Percentiles rank a stretch among this genome's conserved stretches.
phyloP scores from a whole-genome alignment of 2,329 filamentous ascomycete genomes.

The Cladophialophora immunda region DNA sequence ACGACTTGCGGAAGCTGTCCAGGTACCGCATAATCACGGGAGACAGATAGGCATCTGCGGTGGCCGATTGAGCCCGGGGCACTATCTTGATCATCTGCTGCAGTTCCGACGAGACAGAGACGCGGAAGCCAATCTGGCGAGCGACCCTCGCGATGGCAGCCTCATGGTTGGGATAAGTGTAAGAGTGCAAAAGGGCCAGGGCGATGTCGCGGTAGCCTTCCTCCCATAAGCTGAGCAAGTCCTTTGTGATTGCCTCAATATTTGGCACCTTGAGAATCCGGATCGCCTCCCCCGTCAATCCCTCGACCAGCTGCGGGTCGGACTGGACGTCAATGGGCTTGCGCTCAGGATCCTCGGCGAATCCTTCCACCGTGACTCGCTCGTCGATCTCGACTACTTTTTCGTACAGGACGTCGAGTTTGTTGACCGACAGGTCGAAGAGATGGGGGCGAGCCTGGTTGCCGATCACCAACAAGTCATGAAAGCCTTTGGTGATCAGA shows the following conservation, averaged over 20 bases:
- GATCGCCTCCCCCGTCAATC: slow-evolving; percentile 21
- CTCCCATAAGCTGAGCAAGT: slow-evolving; percentile 62
- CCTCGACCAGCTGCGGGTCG: slow-evolving; percentile 15
- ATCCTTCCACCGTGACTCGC: slow-evolving; percentile 64
- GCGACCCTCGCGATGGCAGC: slow-evolving; percentile 79
- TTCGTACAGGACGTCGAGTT: slow-evolving; percentile 86
- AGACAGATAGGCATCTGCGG: slow-evolving; percentile 81
- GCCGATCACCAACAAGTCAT: slow-evolving; percentile 85
- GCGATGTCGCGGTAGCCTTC: slow-evolving; percentile 36
- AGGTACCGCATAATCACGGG: slow-evolving; percentile 82
- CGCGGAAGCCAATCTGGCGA: slow-evolving; percentile 76
- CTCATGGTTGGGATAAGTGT: slow-evolving; percentile 88
- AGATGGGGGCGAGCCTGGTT: slow-evolving; percentile 91
- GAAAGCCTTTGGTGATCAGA: slow-evolving; percentile 86
- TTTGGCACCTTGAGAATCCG: slow-evolving; percentile 38
- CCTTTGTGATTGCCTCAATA: slow-evolving; percentile 62
- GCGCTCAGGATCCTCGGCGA: slow-evolving; percentile 17
- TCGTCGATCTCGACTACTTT: slow-evolving; percentile 86
- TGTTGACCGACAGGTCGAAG: slow-evolving; percentile 85
- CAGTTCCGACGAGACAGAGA: slow-evolving; percentile 79
- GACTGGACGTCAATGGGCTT: slow-evolving; percentile 6
- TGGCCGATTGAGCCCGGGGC: slow-evolving; percentile 78
- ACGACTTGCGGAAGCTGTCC: slow-evolving; percentile 65
- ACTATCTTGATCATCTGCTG: slow-evolving; percentile 88
- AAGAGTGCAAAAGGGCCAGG: slow-evolving; percentile 73